These are phyloP conservation scores for Exophiala sp. DNA, from an alignment of 2,329 filamentous ascomycete genomes.

Conservation along the genomic window DNA sequence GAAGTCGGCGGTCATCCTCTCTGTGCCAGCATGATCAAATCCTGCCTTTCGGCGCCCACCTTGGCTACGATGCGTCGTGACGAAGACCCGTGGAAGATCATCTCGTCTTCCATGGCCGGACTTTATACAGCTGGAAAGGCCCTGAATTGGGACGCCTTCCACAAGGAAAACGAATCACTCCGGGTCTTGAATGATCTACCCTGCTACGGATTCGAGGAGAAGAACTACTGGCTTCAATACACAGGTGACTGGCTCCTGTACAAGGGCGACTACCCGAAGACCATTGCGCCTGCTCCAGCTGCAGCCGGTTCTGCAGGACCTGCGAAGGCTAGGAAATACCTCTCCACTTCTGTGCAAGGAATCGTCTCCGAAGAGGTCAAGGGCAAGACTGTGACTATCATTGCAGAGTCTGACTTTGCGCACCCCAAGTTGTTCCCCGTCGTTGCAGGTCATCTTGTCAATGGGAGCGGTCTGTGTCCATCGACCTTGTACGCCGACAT, in stretches of 20 bases:
- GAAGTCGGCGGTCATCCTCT: conserved; percentile 47
- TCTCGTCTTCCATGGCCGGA: conserved; percentile 34
- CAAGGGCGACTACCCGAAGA: conserved; percentile 53
- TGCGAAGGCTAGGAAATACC: conserved; percentile 50
- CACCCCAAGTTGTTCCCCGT: conserved; percentile 58
- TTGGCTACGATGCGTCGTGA: conserved; percentile 39
- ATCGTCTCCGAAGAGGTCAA: conserved; percentile 59
- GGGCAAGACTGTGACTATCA: conserved; percentile 53
- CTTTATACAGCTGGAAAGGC: conserved; percentile 38
- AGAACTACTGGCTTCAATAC: conserved; percentile 68
- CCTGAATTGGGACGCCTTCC: conserved; percentile 41
- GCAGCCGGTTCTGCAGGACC: conserved; percentile 37
- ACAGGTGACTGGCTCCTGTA: conserved; percentile 65
- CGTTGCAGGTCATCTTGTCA: conserved; percentile 61
- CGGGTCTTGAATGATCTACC: conserved; percentile 60
- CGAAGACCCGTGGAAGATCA: conserved; percentile 41
- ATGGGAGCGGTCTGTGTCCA: conserved; percentile 60
- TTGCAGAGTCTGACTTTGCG: conserved; percentile 61
- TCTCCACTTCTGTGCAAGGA: conserved; percentile 60
- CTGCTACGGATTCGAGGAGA: conserved; percentile 62
- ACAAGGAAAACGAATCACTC: conserved; percentile 45
- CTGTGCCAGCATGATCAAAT: conserved; percentile 42
- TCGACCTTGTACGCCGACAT: conserved; percentile 60
- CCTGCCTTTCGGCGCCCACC: conserved; percentile 31
- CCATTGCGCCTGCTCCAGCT: conserved; percentile 37